A percentile compares a stretch with the other conserved stretches of the same genome.
phyloP scores from a whole-genome alignment of 1,284 basidiomycete genomes.

The Psilocybe mexicana region DNA sequence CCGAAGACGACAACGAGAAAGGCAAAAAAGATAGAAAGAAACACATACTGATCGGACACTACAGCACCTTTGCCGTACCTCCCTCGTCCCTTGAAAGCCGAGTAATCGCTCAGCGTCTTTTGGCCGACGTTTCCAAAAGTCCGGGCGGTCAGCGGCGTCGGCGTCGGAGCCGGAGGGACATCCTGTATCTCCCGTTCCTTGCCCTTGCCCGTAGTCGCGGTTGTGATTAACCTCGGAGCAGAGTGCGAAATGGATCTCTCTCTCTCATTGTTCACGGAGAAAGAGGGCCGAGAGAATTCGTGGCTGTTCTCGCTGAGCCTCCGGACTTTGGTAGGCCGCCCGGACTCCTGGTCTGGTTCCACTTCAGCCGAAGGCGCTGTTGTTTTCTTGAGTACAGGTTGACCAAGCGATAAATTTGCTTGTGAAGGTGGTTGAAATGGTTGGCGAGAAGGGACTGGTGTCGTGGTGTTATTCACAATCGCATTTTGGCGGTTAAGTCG shows the following conservation, averaged over 20 bases:
- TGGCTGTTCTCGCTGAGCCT: conserved; percentile 3
- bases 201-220: conserved; percentile 10
- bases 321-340: conserved; percentile 20
- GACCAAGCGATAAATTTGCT: not conserved
- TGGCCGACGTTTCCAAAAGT: conserved; percentile 11
- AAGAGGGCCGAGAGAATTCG: not conserved
- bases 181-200: conserved; percentile 21
- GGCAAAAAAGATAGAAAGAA: too few species aligned
- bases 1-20: not conserved
- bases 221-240: not conserved
- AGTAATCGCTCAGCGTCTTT: conserved; percentile 40
- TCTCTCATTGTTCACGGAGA: not conserved
- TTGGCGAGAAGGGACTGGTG: conserved; percentile 6
- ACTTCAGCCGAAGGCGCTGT: not conserved
- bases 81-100: conserved; percentile 50
- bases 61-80: conserved; percentile 42
- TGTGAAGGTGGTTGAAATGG: not conserved
- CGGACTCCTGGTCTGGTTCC: not conserved
- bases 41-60: conserved; percentile 6
- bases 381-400: not conserved
- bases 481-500: conserved; percentile 2
- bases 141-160: conserved; percentile 25
- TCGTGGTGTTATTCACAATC: not conserved
- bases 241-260: not conserved
- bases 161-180: not conserved